phyloP scores from a whole-genome alignment of 805 yeast species.

The Pichia cephalocereana region DNA sequence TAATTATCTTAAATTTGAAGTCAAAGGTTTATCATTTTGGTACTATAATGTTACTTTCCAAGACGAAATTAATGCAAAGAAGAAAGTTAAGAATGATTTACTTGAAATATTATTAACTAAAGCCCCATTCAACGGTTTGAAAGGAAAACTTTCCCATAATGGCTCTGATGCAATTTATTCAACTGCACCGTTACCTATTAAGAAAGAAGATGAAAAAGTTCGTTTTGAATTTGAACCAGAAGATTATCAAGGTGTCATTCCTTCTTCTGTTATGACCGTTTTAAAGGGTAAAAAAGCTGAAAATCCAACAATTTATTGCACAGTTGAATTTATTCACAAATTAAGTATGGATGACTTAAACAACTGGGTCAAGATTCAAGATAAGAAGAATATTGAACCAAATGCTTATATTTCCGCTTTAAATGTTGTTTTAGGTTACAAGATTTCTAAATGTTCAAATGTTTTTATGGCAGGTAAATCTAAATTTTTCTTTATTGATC shows the following conservation, averaged over 20 bases:
- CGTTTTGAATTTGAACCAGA: constrained; percentile 13
- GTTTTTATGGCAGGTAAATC: constrained; percentile 17
- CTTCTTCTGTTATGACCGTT: constrained; percentile 10
- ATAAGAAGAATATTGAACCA: constrained; percentile 15
- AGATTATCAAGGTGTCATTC: constrained; percentile 15
- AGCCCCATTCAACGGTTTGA: constrained; percentile 11
- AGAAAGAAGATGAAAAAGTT: constrained; percentile 12
- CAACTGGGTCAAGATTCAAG: constrained; percentile 13
- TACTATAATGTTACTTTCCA: constrained; percentile 19
- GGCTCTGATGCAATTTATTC: constrained; percentile 16
- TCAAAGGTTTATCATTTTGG: constrained; percentile 12
- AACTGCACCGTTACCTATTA: constrained; percentile 13
- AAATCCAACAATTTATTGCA: constrained; percentile 11
- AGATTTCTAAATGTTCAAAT: constrained; percentile 15
- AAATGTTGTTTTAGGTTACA: constrained; percentile 16
- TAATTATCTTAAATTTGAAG: constrained; percentile 13
- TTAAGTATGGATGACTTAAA: constrained; percentile 17
- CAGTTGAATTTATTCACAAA: constrained; percentile 16
- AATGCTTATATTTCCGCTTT: constrained; percentile 17
- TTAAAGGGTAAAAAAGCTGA: constrained; percentile 4
- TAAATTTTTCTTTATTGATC: constrained; percentile 17
- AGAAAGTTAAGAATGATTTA: constrained; percentile 13
- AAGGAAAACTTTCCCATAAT: constrained; percentile 16
- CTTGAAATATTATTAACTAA: constrained; percentile 15
- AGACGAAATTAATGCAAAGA: constrained; percentile 12